Conservation (phyloP, 2,329 filamentous ascomycete genomes). For the Alternaria conjuncta region DNA sequence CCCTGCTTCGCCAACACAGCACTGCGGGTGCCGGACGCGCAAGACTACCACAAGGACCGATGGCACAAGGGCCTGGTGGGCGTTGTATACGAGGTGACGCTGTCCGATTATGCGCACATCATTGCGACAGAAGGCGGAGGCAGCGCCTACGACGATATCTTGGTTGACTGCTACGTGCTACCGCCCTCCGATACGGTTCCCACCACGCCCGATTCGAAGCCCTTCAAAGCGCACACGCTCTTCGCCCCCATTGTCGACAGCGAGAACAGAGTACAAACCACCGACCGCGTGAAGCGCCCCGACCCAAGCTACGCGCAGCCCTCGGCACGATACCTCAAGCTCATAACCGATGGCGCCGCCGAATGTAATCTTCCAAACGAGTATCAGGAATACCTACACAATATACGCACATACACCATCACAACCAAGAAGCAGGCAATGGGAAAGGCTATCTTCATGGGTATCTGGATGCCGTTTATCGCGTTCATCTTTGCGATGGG, state of each 20-base stretch:
- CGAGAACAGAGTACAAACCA: slow-evolving; percentile 25
- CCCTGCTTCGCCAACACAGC: slow-evolving; percentile 90
- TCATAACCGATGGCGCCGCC: slow-evolving; percentile 77
- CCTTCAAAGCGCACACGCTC: slow-evolving; percentile 86
- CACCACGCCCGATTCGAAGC: slow-evolving; percentile 63
- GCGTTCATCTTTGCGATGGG: slow-evolving; percentile 59
- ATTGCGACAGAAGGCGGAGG: slow-evolving; percentile 91
- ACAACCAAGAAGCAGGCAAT: slow-evolving; percentile 71
- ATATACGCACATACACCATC: slow-evolving; percentile 72
- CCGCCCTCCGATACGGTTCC: slow-evolving; percentile 66
- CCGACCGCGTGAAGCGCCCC: slow-evolving; percentile 63
- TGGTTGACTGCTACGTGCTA: slow-evolving; percentile 78
- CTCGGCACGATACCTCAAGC: slow-evolving; percentile 80
- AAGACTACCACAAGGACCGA: slow-evolving; percentile 59
- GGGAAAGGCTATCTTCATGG: slow-evolving; percentile 68
- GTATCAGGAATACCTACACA: slow-evolving; percentile 76
- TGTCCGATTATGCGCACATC: slow-evolving; percentile 81
- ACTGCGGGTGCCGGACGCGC: slow-evolving; percentile 54
- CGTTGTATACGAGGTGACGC: slow-evolving; percentile 93
- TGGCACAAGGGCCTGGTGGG: slow-evolving; percentile 88
- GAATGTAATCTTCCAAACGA: slow-evolving; percentile 81
- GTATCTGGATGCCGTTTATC: slow-evolving; percentile 65
- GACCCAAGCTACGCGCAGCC: slow-evolving; percentile 79
- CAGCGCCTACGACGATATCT: slow-evolving; percentile 79
- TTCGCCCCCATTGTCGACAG: slow-evolving; percentile 64